Evolutionary conservation across 257 asterid genomes (phyloP).

Genomic region (Solanum pimpinellifolium): DNA sequence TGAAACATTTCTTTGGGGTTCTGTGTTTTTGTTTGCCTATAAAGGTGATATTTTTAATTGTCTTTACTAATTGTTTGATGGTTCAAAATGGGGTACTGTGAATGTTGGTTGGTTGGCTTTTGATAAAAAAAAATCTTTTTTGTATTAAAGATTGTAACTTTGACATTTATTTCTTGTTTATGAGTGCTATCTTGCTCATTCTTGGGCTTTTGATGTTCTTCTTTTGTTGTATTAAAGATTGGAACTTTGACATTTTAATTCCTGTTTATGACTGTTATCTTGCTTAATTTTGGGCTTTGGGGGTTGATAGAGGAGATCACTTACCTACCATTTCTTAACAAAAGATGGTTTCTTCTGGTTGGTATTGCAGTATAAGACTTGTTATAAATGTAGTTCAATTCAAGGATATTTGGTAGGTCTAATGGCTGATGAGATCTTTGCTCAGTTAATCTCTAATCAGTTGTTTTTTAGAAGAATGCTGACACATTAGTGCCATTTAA

Average conservation of each 20-base stretch:
- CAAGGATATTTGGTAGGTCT: not conserved
- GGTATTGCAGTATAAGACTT: not conserved
- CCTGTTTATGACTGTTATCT: not conserved
- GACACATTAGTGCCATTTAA: not conserved
- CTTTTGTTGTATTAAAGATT: not conserved
- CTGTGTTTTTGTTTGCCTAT: not conserved
- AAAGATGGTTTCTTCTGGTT: not conserved
- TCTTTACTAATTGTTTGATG: not conserved
- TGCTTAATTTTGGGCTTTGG: not conserved
- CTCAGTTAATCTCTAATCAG: not conserved
- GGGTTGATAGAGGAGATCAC: not conserved
- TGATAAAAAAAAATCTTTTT: not conserved
- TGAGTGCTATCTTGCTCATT: not conserved
- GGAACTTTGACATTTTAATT: not conserved
- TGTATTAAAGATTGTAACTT: not conserved
- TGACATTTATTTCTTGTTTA: not conserved
- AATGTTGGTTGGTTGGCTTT: not conserved
- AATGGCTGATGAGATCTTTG: not conserved
- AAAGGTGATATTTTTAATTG: not conserved
- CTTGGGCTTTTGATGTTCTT: not conserved
- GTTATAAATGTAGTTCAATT: not conserved
- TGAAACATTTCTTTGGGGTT: not conserved
- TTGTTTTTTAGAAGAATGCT: not conserved
- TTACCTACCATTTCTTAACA: not conserved
- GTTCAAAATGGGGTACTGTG: not conserved